A percentile compares a stretch with the other conserved stretches of the same genome.
These are phyloP conservation scores for Amylocystis lapponica DNA, from an alignment of 768 basidiomycete genomes.

Conservation along the genomic window DNA sequence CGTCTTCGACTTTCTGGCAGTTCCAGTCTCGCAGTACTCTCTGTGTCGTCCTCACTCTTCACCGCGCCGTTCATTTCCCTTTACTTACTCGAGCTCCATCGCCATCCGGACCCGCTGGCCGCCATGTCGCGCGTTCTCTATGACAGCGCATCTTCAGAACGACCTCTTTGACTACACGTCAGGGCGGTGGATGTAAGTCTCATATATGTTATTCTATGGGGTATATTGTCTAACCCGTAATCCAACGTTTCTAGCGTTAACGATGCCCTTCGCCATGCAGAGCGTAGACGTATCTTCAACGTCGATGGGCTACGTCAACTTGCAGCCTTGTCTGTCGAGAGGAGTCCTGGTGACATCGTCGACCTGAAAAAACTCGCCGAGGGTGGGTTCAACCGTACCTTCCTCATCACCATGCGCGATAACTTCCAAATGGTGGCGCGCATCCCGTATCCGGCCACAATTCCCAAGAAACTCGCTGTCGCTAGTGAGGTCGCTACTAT, in stretches of 20 bases:
- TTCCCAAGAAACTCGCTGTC: slow-evolving; percentile 22
- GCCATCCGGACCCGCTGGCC: neutral
- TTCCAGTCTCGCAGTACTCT: slow-evolving; percentile 3
- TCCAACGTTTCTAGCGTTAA: slow-evolving; percentile 16
- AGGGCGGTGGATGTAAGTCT: slow-evolving; percentile 23
- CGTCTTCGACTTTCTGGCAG: slow-evolving; percentile 3
- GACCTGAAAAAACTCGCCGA: slow-evolving; percentile 38
- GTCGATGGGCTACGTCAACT: slow-evolving; percentile 38
- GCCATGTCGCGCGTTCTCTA: slow-evolving; percentile 11
- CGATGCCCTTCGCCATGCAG: slow-evolving; percentile 36
- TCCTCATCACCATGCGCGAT: slow-evolving; percentile 23
- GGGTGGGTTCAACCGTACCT: slow-evolving; percentile 28
- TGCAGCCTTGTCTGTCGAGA: slow-evolving; percentile 36
- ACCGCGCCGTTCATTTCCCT: neutral
- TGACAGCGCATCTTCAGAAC: slow-evolving; percentile 7
- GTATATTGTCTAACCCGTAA: slow-evolving; percentile 8
- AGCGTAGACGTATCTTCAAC: slow-evolving; percentile 39
- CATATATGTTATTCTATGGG: slow-evolving; percentile 7
- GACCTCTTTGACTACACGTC: slow-evolving; percentile 21
- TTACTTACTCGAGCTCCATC: slow-evolving; percentile 1
- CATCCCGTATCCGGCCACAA: slow-evolving; percentile 21
- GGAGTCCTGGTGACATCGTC: slow-evolving; percentile 33
- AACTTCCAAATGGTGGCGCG: slow-evolving; percentile 23
- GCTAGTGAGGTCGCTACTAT: slow-evolving; percentile 29
- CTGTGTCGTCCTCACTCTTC: no score